Evolutionary conservation across 352 stramenopile species (phyloP).

Genomic region (Phytophthora melonis): DNA sequence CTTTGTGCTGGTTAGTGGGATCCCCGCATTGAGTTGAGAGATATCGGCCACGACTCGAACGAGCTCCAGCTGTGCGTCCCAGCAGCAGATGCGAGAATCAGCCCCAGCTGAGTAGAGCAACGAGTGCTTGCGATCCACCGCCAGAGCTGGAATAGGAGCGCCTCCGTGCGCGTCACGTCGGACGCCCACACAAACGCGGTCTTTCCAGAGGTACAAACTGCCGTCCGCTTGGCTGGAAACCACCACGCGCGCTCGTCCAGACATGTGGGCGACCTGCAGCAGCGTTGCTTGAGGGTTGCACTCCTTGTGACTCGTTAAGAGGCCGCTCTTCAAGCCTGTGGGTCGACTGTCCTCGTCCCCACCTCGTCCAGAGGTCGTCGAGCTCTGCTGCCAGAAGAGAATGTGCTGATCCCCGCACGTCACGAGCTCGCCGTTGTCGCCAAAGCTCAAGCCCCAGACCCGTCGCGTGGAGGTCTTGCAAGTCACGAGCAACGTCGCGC

Average conservation of each 20-base stretch:
- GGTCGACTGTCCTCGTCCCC: constrained; percentile 28
- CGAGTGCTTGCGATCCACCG: constrained; percentile 56
- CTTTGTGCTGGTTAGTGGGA: constrained; percentile 41
- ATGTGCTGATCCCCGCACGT: constrained; percentile 76
- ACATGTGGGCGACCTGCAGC: constrained; percentile 45
- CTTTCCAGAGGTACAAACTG: constrained; percentile 82
- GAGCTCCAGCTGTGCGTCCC: constrained; percentile 64
- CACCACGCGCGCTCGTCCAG: constrained; percentile 53
- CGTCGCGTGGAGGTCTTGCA: constrained; percentile 77
- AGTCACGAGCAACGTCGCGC: constrained; percentile 58
- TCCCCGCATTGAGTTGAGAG: constrained; percentile 33
- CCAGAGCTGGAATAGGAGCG: constrained; percentile 55
- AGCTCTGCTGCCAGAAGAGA: constrained; percentile 63
- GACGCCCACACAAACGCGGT: constrained; percentile 63
- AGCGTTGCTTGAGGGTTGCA: constrained; percentile 53
- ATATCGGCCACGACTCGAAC: constrained; percentile 50
- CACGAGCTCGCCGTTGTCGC: constrained; percentile 62
- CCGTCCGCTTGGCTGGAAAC: constrained; percentile 75
- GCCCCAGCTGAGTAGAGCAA: constrained; percentile 69
- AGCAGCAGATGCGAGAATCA: constrained; percentile 67
- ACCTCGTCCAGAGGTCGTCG: constrained; percentile 7
- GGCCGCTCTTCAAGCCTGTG: constrained; percentile 67
- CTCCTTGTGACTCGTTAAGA: constrained; percentile 61
- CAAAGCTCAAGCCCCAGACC: constrained; percentile 69
- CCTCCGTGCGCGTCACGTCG: constrained; percentile 52